These are phyloP conservation scores for Umbelopsis isabellina DNA, from an alignment of 192 early-diverging fungal species.

Conservation along the genomic window DNA sequence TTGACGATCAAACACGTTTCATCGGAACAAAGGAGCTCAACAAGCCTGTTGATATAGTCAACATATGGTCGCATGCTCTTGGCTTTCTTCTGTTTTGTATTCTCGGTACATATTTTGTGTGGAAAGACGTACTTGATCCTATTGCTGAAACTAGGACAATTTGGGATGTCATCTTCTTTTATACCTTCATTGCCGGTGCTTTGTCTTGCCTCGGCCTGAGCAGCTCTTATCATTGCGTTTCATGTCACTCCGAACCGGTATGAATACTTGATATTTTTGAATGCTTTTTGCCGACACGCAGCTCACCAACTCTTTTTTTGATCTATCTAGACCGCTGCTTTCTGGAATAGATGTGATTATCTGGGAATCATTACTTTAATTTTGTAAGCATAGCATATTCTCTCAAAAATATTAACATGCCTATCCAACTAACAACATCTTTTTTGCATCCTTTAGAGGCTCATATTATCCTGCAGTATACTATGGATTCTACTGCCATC, in stretches of 20 bases:
- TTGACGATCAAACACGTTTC: not conserved
- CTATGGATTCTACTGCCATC: slow-evolving; percentile 58
- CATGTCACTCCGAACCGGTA: slow-evolving; percentile 81
- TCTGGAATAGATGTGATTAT: slow-evolving; percentile 93
- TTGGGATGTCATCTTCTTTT: slow-evolving; percentile 72
- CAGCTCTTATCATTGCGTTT: slow-evolving; percentile 78
- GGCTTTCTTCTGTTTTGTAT: slow-evolving; percentile 65
- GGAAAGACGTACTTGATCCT: slow-evolving; percentile 41
- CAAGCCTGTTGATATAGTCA: slow-evolving; percentile 48
- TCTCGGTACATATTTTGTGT: slow-evolving; percentile 51
- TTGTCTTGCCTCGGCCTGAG: slow-evolving; percentile 80
- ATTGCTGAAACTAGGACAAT: slow-evolving; percentile 50
- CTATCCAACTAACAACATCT: not conserved
- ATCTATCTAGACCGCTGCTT: slow-evolving; percentile 50
- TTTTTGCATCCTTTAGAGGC: slow-evolving; percentile 36
- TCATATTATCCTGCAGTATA: slow-evolving; percentile 56
- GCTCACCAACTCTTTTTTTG: not conserved
- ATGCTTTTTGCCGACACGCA: too few species aligned
- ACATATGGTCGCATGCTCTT: slow-evolving; percentile 87
- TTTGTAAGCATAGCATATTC: slow-evolving; percentile 40
- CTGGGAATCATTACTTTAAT: slow-evolving; percentile 87
- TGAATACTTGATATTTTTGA: not conserved
- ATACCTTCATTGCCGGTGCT: slow-evolving; percentile 76
- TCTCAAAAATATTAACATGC: not conserved
- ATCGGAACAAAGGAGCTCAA: not conserved